Base-by-base conservation (phyloP, 1,139 yeast species). In the Kurtzmaniella quercitrusa region DNA sequence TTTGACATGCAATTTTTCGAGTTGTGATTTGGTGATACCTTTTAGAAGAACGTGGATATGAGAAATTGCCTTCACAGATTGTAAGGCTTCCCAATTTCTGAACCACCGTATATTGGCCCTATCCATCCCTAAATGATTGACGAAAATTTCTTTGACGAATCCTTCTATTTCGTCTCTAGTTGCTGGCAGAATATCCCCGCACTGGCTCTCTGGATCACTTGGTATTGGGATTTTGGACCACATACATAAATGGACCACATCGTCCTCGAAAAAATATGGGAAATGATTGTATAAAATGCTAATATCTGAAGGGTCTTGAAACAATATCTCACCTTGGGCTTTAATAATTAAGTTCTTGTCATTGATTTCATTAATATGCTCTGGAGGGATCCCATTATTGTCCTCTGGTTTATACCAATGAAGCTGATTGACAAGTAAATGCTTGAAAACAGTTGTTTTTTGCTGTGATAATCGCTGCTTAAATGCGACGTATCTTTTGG, bases 41-140 rank as follows among this genome's bases (percentile, higher is more conserved):
- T 62, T 67, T 15, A 80, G 54, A 28, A 80, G 52, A 1, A 81
- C 76, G 55, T 81, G 87, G 17, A 81, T 62, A 55, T 81, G 87
- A 37, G 84, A 79, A 30, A 81, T 65, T 26, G 74, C 67, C 47
- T 68, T 68, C 6, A 81, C 81, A 51, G 84, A 78, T 54, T 81
- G 87, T 36, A 81, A 59, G 6, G 74, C 66, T 5, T 78, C 73
- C 79, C 83, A 81, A 53, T 81, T 81, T 50, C 80, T 72, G 59
- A 81, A 81, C 87, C 87, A 81, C 3, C 70, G 53, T 11, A 81
- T 53, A 42, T 74, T 59, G 5, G 66, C 65, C 44, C 61, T 47
- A 1, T 56, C 50, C 16, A 78, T 51, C 0, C 69, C 70, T 33
- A 72, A 55, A 36, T 58, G 56, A 30, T 68, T 60, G 30, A 71